Conservation (phyloP, 306 rosid species). For the Senna tora region DNA sequence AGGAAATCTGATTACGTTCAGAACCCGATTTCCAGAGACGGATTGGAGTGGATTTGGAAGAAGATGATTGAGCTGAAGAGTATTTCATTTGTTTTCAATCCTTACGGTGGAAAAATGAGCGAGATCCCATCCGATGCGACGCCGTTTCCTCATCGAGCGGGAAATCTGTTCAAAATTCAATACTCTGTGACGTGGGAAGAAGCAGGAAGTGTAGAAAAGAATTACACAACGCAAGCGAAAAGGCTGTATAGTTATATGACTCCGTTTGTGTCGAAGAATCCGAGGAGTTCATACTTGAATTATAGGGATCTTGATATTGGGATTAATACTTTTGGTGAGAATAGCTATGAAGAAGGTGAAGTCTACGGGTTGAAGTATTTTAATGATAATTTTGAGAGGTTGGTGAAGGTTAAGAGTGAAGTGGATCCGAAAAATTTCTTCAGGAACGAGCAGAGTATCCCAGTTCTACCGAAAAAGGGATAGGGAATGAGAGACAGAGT, state of each 20-base stretch:
- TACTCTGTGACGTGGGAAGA: slow-evolving; percentile 49
- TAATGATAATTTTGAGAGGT: too few species aligned
- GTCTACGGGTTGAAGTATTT: too few species aligned
- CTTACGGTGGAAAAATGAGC: slow-evolving; percentile 55
- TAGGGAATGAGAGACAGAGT: too few species aligned
- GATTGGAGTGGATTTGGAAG: slow-evolving; percentile 48
- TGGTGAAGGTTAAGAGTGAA: too few species aligned
- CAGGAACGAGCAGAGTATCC: too few species aligned
- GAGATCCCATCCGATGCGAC: slow-evolving; percentile 39
- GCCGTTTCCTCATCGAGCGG: slow-evolving; percentile 48
- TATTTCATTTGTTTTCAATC: slow-evolving; percentile 49
- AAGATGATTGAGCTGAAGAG: slow-evolving; percentile 44
- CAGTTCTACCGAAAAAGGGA: too few species aligned
- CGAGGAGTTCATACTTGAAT: too few species aligned
- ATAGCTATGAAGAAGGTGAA: too few species aligned
- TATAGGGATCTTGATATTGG: too few species aligned
- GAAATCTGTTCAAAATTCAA: slow-evolving; percentile 55
- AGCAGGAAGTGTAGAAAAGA: slow-evolving; percentile 37
- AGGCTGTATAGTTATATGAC: slow-evolving; percentile 45
- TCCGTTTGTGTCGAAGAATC: too few species aligned
- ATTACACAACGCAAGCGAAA: slow-evolving; percentile 28
- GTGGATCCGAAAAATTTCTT: too few species aligned
- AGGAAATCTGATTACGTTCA: slow-evolving; percentile 60
- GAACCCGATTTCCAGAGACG: slow-evolving; percentile 40
- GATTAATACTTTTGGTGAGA: too few species aligned